Evolutionary conservation across 2,329 filamentous ascomycete genomes (phyloP).

Genomic region (Diaporthe ampelina): DNA sequence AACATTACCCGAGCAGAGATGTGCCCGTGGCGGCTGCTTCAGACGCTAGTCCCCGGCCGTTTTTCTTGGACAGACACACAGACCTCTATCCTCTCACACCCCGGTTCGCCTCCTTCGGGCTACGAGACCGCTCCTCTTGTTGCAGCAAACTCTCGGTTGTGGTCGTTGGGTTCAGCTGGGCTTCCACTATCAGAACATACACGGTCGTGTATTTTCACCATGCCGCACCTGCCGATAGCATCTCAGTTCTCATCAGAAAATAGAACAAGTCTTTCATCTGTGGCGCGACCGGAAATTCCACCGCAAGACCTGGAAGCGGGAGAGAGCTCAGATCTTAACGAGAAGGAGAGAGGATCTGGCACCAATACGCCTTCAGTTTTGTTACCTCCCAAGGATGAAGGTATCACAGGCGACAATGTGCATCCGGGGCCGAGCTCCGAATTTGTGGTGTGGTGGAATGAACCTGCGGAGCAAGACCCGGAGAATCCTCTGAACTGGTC

Average conservation of each 20-base stretch:
- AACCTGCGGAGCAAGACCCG: slow-evolving; percentile 42
- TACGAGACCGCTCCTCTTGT: neutral
- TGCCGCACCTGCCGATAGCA: neutral
- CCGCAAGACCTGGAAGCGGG: neutral
- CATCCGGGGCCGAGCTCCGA: neutral
- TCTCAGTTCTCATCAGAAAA: neutral
- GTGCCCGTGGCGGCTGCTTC: neutral
- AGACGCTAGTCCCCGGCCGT: neutral
- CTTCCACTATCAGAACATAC: neutral
- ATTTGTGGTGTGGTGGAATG: slow-evolving; percentile 41
- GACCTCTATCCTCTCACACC: neutral
- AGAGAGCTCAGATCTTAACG: neutral
- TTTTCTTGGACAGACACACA: slow-evolving; percentile 23
- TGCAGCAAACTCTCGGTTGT: neutral
- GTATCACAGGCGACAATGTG: rapidly evolving
- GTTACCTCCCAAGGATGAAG: neutral
- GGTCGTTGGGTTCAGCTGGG: neutral
- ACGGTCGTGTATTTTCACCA: slow-evolving; percentile 6
- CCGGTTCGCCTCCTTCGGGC: neutral
- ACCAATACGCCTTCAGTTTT: neutral
- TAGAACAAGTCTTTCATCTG: neutral
- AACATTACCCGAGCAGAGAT: neutral
- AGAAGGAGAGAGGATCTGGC: slow-evolving; percentile 1
- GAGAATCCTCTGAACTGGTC: slow-evolving; percentile 54
- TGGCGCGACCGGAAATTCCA: neutral